Percentiles rank a stretch among this genome's conserved stretches.
These are phyloP conservation scores for Tolypocladium album DNA, from an alignment of 2,329 filamentous ascomycete species.

Conservation along the genomic window DNA sequence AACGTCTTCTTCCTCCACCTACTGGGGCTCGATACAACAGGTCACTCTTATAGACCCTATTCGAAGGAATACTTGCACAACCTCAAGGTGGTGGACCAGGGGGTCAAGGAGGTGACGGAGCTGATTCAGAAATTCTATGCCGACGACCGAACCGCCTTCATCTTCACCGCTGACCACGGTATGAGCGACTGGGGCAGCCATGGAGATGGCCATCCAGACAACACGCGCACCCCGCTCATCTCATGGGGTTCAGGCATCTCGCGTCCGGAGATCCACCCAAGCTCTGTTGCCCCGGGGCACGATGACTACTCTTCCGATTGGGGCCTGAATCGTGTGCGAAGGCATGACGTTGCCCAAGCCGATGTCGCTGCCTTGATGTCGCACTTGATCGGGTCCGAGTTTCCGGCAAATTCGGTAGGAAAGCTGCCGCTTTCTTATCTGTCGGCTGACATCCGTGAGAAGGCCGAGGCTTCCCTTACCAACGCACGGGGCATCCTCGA, in stretches of 20 bases:
- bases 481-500: slow-evolving; percentile 85
- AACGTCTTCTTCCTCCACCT: slow-evolving; percentile 92
- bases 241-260: slow-evolving; percentile 90
- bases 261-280: slow-evolving; percentile 49
- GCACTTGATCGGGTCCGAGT: slow-evolving; percentile 77
- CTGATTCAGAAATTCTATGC: slow-evolving; percentile 78
- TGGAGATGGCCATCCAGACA: slow-evolving; percentile 93
- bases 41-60: slow-evolving; percentile 79
- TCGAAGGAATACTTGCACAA: slow-evolving; percentile 93
- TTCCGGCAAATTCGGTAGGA: slow-evolving; percentile 92
- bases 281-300: slow-evolving; percentile 61
- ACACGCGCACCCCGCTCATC: slow-evolving; percentile 87
- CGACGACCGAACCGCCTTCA: slow-evolving; percentile 78
- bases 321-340: slow-evolving; percentile 66
- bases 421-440: slow-evolving; percentile 80
- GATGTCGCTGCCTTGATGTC: slow-evolving; percentile 95
- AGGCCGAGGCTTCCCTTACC: slow-evolving; percentile 72
- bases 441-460: slow-evolving; percentile 58
- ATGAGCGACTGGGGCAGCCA: slow-evolving; percentile 99
- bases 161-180: slow-evolving; percentile 96
- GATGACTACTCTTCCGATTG: slow-evolving; percentile 89
- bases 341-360: slow-evolving; percentile 88
- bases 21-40: slow-evolving; percentile 82
- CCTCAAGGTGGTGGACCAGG: slow-evolving; percentile 85
- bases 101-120: slow-evolving; percentile 72